Conservation (phyloP, 1,139 yeast genomes). For the Sugiyamaella paludigena region DNA sequence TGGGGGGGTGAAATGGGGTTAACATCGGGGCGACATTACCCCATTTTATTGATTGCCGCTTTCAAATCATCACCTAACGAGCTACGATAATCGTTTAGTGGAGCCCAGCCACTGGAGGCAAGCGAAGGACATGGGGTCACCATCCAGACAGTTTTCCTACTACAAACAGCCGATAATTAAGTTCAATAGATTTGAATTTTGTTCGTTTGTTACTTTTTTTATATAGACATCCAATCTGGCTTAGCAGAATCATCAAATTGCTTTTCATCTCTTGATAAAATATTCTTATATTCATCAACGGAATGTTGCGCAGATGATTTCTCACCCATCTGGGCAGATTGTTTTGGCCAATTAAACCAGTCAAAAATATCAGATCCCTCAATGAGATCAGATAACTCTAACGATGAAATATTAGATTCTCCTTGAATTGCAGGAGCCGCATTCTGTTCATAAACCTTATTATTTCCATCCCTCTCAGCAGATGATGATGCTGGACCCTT, state of each 20-base stretch:
- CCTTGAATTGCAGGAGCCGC: not conserved
- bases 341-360: slow-evolving; percentile 28
- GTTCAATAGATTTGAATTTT: no score
- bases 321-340: slow-evolving; percentile 13
- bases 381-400: slow-evolving; percentile 7
- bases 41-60: no score
- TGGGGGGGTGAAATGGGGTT: no score
- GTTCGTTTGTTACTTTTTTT: not conserved
- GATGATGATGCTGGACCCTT: not conserved
- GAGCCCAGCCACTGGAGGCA: no score
- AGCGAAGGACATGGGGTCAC: no score
- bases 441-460: slow-evolving; percentile 2
- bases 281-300: slow-evolving; percentile 21
- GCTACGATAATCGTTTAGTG: no score
- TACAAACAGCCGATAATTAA: no score
- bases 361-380: slow-evolving; percentile 20
- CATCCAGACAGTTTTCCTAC: no score
- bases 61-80: no score
- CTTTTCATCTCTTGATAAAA: slow-evolving; percentile 18
- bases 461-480: slow-evolving; percentile 4
- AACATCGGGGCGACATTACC: no score
- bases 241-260: slow-evolving; percentile 1
- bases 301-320: slow-evolving; percentile 20
- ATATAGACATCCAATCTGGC: slow-evolving; percentile 13
- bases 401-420: slow-evolving; percentile 4